Base-by-base conservation (phyloP, 2,329 filamentous ascomycete genomes). In the Blastomyces parvus region DNA sequence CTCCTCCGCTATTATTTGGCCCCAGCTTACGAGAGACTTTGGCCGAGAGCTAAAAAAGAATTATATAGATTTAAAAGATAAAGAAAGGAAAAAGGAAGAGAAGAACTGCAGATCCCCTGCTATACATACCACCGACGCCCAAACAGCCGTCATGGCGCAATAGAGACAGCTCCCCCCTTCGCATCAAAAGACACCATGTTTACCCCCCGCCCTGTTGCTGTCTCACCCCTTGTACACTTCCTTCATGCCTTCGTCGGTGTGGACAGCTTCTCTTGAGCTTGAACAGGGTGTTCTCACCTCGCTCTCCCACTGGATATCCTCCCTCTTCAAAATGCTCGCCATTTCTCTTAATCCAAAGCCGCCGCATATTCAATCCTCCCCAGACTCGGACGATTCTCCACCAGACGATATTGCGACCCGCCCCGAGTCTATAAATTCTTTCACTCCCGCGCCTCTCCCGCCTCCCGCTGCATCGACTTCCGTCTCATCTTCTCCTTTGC, bases 121-220 rank as follows among this genome's bases (percentile, higher is more conserved):
- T 36, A 17, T 36, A 38, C 53, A 56, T 14, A 0, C 53, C 13
- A 8, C 30, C 33, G 8, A 7, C 3, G n/a, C n/a, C 19, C 17
- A 3, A 50, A 27, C 33, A n/a, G 22, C 50, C 40, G 38, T 50
- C 22, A 44, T 52, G 25, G 42, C 56, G 55, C 65, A 64, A 50
- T 55, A 64, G 33, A 44, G 64, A 66, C 60, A 60, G 64, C 58
- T 48, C 69, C 55, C 56, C 69, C 55, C 53, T 66, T 25, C 62
- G 65, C 61, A 53, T 63, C 66, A 46, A 9, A 46, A 38, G 22
- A n/a, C 57, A 22, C 25, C 57, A 59, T 59, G 57, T 11, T 44
- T 59, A 22, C 25, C 25, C 53, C 33, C 33, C 25, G n/a, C 52
- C 52, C 33, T 8, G 6, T n/a, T 55, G 27, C 33, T 25, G 33